Evolutionary conservation across 2,329 filamentous ascomycete species (phyloP).

Genomic region (Trichoderma hamatum): DNA sequence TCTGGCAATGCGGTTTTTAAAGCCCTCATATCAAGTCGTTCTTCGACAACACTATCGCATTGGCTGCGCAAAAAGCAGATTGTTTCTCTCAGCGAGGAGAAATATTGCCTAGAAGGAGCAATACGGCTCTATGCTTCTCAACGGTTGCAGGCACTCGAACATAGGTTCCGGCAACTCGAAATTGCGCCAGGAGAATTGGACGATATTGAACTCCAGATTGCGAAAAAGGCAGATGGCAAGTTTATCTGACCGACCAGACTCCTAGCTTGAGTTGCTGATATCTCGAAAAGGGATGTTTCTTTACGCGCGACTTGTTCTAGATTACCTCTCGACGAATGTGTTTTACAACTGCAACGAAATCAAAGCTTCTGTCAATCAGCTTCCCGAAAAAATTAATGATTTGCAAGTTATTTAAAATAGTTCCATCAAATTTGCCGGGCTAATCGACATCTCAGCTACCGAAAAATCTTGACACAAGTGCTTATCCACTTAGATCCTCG

Average conservation of each 20-base stretch:
- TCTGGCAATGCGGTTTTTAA: neutral
- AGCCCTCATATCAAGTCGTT: neutral
- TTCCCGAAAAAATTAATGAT: neutral
- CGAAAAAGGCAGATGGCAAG: neutral
- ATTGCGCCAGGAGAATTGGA: neutral
- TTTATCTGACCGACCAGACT: neutral
- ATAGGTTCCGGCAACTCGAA: neutral
- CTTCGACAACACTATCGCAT: neutral
- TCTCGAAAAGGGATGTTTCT: neutral
- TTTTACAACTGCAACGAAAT: neutral
- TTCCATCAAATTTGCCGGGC: neutral
- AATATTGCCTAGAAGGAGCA: neutral
- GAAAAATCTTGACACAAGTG: neutral
- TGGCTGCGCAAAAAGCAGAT: neutral
- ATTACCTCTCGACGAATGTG: neutral
- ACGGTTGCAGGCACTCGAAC: neutral
- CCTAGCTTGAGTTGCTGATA: neutral
- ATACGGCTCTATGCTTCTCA: neutral
- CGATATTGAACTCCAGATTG: neutral
- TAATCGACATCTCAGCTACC: neutral
- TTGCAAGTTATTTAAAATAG: neutral
- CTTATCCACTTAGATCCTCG: neutral
- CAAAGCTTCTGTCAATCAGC: neutral
- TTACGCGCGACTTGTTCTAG: neutral
- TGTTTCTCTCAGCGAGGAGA: neutral